Evolutionary conservation across 2,329 filamentous ascomycete species (phyloP).

Genomic region (Pyrenophora seminiperda): DNA sequence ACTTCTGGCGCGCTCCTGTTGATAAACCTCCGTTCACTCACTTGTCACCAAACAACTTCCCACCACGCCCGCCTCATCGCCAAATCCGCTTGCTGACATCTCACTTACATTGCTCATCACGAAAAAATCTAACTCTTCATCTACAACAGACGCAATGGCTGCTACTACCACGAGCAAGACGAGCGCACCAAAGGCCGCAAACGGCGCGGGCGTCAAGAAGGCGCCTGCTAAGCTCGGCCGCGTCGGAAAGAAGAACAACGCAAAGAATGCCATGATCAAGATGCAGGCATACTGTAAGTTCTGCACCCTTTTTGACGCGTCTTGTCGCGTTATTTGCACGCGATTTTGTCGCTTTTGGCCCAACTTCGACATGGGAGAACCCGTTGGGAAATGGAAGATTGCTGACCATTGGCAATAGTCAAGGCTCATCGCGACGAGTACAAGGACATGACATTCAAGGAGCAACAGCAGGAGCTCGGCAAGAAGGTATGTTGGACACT

Average conservation of each 20-base stretch:
- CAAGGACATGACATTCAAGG: slow-evolving; percentile 41
- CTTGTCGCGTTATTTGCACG: slow-evolving; percentile 21
- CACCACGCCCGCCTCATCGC: not conserved
- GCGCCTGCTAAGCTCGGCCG: slow-evolving; percentile 21
- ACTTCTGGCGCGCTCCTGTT: slow-evolving; percentile 15
- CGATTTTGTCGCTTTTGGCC: slow-evolving; percentile 9
- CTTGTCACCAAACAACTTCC: slow-evolving; percentile 4
- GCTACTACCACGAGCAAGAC: slow-evolving; percentile 34
- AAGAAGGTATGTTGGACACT: slow-evolving; percentile 35
- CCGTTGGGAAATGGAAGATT: not conserved
- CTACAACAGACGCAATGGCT: slow-evolving; percentile 28
- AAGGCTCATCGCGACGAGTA: slow-evolving; percentile 44
- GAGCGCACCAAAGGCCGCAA: slow-evolving; percentile 29
- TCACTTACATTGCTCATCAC: not conserved
- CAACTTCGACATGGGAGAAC: not conserved
- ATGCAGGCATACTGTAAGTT: slow-evolving; percentile 48
- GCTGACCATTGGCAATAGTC: slow-evolving; percentile 34
- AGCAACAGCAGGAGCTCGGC: slow-evolving; percentile 46
- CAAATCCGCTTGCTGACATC: not conserved
- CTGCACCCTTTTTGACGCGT: slow-evolving; percentile 20
- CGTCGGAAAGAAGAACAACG: slow-evolving; percentile 31
- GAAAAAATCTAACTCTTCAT: not conserved
- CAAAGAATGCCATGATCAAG: slow-evolving; percentile 38
- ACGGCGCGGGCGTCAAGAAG: slow-evolving; percentile 39
- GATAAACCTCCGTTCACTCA: slow-evolving; percentile 21